Conservation (phyloP, 2,329 filamentous ascomycete genomes). For the Fusarium sp. region DNA sequence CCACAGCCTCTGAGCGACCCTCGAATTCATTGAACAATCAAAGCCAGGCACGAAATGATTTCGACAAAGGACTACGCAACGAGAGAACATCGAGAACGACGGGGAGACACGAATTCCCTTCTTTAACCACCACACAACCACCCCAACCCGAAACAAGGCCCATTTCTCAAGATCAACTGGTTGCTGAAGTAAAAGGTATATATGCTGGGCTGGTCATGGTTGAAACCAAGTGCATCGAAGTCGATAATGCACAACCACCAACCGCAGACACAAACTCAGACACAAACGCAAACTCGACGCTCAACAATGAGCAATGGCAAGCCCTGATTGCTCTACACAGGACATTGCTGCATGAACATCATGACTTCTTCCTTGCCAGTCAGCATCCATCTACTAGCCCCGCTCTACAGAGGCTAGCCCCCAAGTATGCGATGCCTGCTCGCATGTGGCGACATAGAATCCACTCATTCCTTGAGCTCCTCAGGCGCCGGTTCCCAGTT, state of each 20-base stretch:
- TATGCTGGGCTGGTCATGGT: conserved; percentile 88
- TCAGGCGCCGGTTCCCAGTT: conserved; percentile 80
- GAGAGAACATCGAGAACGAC: conserved; percentile 34
- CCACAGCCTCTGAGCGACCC: conserved; percentile 35
- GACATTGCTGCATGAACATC: conserved; percentile 83
- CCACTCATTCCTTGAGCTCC: conserved; percentile 82
- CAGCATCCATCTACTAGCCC: conserved; percentile 85
- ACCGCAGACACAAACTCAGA: conserved; percentile 57
- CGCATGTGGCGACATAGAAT: conserved; percentile 96
- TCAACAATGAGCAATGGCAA: conserved; percentile 82
- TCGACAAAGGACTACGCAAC: conserved; percentile 37
- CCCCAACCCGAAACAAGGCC: conserved; percentile 23
- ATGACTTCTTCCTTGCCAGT: conserved; percentile 87
- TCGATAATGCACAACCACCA: conserved; percentile 72
- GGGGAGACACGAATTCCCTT: not conserved
- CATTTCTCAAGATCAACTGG: conserved; percentile 82
- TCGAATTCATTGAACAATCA: conserved; percentile 29
- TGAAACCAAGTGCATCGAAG: conserved; percentile 87
- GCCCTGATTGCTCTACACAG: conserved; percentile 85
- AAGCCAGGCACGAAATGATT: conserved; percentile 27
- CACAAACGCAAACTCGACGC: conserved; percentile 49
- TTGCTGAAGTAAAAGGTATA: conserved; percentile 85
- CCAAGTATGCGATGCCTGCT: conserved; percentile 90
- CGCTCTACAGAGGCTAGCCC: conserved; percentile 75
- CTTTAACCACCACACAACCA: not conserved